Percentiles rank a stretch among this genome's conserved stretches.
Conservation (phyloP, 2,329 filamentous ascomycete species). For the Bipolaris cookei region DNA sequence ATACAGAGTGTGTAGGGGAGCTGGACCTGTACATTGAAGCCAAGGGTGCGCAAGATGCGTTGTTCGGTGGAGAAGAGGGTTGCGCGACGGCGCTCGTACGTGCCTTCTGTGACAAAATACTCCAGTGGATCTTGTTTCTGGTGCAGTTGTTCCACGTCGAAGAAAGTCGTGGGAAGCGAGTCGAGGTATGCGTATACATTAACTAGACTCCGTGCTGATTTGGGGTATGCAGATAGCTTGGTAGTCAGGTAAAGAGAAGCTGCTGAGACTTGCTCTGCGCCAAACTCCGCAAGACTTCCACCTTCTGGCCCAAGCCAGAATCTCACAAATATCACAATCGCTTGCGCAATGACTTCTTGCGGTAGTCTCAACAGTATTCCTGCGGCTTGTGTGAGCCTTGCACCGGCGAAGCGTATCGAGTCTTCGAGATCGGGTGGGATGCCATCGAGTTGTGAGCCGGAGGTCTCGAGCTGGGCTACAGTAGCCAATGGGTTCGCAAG, state of each 20-base stretch:
- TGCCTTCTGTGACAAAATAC: conserved; percentile 72
- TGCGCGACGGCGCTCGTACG: conserved; percentile 66
- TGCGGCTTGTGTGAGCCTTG: conserved; percentile 76
- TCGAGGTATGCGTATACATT: conserved; percentile 85
- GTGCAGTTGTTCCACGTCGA: conserved; percentile 45
- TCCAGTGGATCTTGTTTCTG: conserved; percentile 29
- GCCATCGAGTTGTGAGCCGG: conserved; percentile 60
- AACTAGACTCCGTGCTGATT: conserved; percentile 78
- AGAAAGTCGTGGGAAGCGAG: conserved; percentile 65
- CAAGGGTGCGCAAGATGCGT: conserved; percentile 74
- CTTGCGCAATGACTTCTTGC: conserved; percentile 84
- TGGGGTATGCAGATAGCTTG: conserved; percentile 79
- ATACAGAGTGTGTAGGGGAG: conserved; percentile 86
- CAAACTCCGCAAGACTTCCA: conserved; percentile 58
- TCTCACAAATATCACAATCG: conserved; percentile 79
- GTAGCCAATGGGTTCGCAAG: conserved; percentile 75
- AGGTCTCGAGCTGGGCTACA: conserved; percentile 69
- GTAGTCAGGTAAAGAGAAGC: conserved; percentile 80
- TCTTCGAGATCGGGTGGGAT: conserved; percentile 74
- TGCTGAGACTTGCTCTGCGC: conserved; percentile 75
- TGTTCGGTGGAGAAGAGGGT: conserved; percentile 77
- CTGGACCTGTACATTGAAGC: conserved; percentile 83
- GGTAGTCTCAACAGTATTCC: conserved; percentile 82
- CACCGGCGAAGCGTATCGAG: conserved; percentile 72
- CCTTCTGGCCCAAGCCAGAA: conserved; percentile 73